Conservation (phyloP, 1,284 basidiomycete genomes). For the Austroboletus novae-zelandiae region DNA sequence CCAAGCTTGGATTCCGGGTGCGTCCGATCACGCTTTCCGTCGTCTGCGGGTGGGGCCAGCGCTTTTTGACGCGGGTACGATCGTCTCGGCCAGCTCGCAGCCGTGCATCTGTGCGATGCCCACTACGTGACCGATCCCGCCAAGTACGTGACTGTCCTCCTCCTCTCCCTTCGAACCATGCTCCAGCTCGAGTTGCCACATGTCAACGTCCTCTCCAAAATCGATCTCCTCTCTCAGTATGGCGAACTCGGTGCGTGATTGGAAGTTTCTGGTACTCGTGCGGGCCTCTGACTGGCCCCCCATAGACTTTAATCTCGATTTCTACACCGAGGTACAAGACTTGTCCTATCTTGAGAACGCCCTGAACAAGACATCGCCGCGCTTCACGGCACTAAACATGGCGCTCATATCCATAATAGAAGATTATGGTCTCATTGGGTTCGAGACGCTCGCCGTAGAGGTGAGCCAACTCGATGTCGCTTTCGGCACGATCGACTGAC, state of each 20-base stretch:
- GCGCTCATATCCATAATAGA: constrained; percentile 91
- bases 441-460: constrained; percentile 96
- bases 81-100: constrained; percentile 69
- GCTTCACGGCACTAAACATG: constrained; percentile 80
- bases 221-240: constrained; percentile 86
- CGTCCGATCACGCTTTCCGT: constrained; percentile 33
- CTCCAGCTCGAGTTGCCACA: constrained; percentile 97
- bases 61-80: constrained; percentile 13
- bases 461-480: constrained; percentile 38
- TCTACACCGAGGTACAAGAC: constrained; percentile 98
- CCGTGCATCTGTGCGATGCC: constrained; percentile 94
- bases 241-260: constrained; percentile 74
- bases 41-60: constrained; percentile 3
- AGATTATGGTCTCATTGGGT: constrained; percentile 92
- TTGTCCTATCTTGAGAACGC: constrained; percentile 84
- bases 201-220: constrained; percentile 95
- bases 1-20: constrained; percentile 84
- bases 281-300: constrained; percentile 7
- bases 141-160: constrained; percentile 91
- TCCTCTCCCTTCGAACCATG: constrained; percentile 94
- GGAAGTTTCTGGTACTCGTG: neutral
- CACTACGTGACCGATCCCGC: constrained; percentile 96
- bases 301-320: constrained; percentile 95
- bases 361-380: constrained; percentile 62
- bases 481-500: neutral